Base-by-base conservation (phyloP, 345 rosid genomes). In the Ricinus communis region DNA sequence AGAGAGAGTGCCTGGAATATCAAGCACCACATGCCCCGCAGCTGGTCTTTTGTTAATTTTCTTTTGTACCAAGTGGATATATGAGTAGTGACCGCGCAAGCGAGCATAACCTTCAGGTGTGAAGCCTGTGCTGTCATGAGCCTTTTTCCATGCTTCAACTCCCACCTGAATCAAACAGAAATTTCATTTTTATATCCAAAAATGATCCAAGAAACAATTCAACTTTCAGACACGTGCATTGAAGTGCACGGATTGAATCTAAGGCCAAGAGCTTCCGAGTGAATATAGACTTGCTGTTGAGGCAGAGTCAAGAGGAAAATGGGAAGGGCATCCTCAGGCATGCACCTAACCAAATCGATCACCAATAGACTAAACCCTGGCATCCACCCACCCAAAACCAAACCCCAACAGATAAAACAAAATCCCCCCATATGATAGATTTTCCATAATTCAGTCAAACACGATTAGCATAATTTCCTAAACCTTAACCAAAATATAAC, bases 21-120 rank as follows among this genome's bases (percentile, higher is more conserved):
- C 85, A 28, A 88, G 87, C 66, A 81, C 94, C 65, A 87, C 89
- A 46, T 89, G 93, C 45, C 79, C 87, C 38, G 70, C 74, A 38
- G 82, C 36, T 11, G 82, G 67, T 71, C 82, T 86, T 78, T 80
- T 86, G 73, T 76, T 88, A 69, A 85, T 85, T 74, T 93, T 96
- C 85, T 80, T 89, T 77, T 96, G 98, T 40, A 96, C 84, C 64
- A 91, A 80, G 83, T 88, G 99, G 83, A 93, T 93, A 87, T 93
- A 93, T 0, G 97, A 83, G 85, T 86, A 96, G 75, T 96, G 98
- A 56, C 99, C 99, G 1, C 99, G 98, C 74, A 96, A 73, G 27
- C 99, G 94, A 10, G 98, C 99, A 53, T 93, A 93, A 78, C 86
- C 99, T 82, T 93, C 98, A 18, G 99, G 99, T 14, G 98, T 89